These are phyloP conservation scores for Ulota crispa DNA, from an alignment of 225 moss, liverwort and hornwort genomes.

Conservation along the genomic window DNA sequence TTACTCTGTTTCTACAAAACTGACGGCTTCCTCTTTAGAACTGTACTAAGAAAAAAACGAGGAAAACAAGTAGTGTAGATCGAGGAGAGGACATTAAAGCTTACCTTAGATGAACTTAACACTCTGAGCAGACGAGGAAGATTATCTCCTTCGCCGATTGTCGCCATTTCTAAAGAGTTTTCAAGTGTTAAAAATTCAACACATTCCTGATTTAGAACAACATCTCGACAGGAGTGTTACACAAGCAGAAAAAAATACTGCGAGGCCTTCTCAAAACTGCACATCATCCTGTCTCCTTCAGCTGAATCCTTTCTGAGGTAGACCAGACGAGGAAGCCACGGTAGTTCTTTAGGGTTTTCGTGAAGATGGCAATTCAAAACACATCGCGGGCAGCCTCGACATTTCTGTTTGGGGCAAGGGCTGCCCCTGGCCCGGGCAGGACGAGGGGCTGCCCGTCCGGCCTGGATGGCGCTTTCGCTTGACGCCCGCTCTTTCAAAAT, in stretches of 20 bases:
- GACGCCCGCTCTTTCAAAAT: too few relatives aligned
- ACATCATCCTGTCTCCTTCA: background rate
- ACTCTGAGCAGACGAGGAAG: slow-evolving; percentile 37
- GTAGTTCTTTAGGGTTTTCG: background rate
- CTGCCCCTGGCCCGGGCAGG: background rate
- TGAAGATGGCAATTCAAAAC: too few relatives aligned
- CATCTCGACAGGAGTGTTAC: background rate
- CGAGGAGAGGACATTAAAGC: background rate
- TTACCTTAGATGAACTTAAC: slow-evolving; percentile 43
- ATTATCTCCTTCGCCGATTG: slow-evolving; percentile 18
- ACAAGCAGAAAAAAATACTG: background rate
- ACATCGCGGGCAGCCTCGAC: background rate
- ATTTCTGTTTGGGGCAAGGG: background rate
- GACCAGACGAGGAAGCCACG: background rate
- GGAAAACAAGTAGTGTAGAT: background rate
- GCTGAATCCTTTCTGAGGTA: background rate
- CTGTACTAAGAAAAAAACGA: background rate
- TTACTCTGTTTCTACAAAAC: background rate
- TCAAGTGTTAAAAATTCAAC: slow-evolving; percentile 18
- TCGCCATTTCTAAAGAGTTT: slow-evolving; percentile 27
- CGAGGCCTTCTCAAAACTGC: background rate
- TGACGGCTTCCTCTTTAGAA: background rate
- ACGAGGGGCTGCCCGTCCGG: background rate
- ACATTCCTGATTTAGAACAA: background rate
- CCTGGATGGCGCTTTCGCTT: background rate